phyloP scores from a whole-genome alignment of 176 grass and related monocot species.

The Alopecurus myosuroides region DNA sequence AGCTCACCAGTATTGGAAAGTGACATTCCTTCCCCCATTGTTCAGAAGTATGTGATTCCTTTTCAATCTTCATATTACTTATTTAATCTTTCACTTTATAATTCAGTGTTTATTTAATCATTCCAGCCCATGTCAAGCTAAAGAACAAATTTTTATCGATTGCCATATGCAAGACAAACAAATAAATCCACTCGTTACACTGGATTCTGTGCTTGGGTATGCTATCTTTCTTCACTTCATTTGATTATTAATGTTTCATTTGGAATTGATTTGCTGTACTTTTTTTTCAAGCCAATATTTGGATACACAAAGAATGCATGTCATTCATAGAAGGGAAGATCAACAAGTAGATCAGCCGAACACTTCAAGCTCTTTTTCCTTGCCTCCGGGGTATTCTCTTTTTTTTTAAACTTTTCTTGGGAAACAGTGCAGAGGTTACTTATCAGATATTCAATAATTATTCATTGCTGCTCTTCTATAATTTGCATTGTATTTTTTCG shows the following conservation, averaged over 20 bases:
- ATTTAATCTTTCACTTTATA: neutral
- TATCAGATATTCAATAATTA: neutral
- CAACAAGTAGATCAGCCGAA: neutral
- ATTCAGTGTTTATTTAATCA: neutral
- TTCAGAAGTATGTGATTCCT: conserved; percentile 16
- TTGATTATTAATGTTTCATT: neutral
- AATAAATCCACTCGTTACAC: neutral
- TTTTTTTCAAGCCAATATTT: conserved; percentile 13
- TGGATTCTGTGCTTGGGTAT: neutral
- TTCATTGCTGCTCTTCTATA: neutral
- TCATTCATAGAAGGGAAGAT: neutral
- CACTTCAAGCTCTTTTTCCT: neutral
- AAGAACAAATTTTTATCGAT: neutral
- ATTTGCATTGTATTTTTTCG: neutral
- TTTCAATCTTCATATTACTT: neutral
- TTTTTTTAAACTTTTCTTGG: neutral
- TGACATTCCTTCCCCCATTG: neutral
- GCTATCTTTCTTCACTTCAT: neutral
- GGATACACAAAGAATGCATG: neutral
- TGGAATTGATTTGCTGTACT: neutral
- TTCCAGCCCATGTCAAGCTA: conserved; percentile 8
- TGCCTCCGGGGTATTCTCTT: neutral
- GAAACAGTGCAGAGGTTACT: neutral
- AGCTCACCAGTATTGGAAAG: neutral
- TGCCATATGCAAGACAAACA: neutral